These are phyloP conservation scores for Kurtzmaniella natalensis DNA, from an alignment of 1,139 yeast species.

Conservation along the genomic window DNA sequence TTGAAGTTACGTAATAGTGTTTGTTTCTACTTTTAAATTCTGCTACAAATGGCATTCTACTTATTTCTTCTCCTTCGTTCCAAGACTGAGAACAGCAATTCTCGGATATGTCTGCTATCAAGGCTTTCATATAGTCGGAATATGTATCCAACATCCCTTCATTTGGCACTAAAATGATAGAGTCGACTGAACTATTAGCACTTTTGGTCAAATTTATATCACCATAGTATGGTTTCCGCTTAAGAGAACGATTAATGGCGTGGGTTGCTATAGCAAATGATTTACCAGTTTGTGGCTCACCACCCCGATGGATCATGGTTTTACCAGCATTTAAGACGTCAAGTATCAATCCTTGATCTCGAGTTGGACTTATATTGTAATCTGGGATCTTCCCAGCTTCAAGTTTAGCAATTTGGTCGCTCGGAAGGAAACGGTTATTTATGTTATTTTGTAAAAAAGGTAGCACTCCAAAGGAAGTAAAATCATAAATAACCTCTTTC, in stretches of 20 bases:
- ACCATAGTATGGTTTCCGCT: slow-evolving; percentile 19
- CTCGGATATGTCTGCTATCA: slow-evolving; percentile 17
- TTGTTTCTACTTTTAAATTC: slow-evolving; percentile 14
- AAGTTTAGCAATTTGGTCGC: not conserved
- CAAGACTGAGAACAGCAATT: slow-evolving; percentile 24
- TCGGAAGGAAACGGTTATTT: slow-evolving; percentile 13
- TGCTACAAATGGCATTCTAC: slow-evolving; percentile 20
- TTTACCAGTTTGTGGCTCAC: slow-evolving; percentile 20
- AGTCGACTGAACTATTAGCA: slow-evolving; percentile 12
- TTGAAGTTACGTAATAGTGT: too few relatives aligned
- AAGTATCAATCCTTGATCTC: slow-evolving; percentile 21
- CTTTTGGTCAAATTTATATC: slow-evolving; percentile 9
- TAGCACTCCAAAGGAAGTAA: slow-evolving; percentile 21
- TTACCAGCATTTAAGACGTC: slow-evolving; percentile 16
- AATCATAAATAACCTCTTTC: too few relatives aligned
- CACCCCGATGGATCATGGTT: slow-evolving; percentile 14
- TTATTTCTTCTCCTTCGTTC: slow-evolving; percentile 10
- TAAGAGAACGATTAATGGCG: slow-evolving; percentile 19
- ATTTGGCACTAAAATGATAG: slow-evolving; percentile 27
- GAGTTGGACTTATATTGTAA: slow-evolving; percentile 18
- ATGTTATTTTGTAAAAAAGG: slow-evolving; percentile 26
- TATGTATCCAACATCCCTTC: slow-evolving; percentile 20
- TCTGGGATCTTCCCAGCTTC: slow-evolving; percentile 8
- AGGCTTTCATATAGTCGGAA: slow-evolving; percentile 9
- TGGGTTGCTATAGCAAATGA: slow-evolving; percentile 20